Percentiles rank a stretch among this genome's conserved stretches.
phyloP scores from a whole-genome alignment of 352 stramenopile species.

The Phytophthora multivora region DNA sequence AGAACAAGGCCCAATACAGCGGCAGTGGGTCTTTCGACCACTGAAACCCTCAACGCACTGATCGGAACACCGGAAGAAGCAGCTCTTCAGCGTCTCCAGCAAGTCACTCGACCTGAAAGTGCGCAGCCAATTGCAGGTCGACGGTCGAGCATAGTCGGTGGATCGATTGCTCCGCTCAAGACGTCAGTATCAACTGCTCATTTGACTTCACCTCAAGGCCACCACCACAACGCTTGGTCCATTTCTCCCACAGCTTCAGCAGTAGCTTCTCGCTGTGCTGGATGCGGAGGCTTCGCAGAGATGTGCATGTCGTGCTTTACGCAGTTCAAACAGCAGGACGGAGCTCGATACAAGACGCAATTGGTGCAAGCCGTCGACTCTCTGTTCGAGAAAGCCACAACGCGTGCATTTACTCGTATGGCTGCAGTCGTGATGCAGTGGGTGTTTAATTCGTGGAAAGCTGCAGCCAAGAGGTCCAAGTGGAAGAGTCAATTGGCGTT shows the following conservation, averaged over 20 bases:
- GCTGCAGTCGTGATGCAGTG: slow-evolving; percentile 57
- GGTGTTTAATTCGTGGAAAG: slow-evolving; percentile 70
- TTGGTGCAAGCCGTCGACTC: slow-evolving; percentile 62
- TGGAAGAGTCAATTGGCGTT: slow-evolving; percentile 28
- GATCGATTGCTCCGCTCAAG: slow-evolving; percentile 22
- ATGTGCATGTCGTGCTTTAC: slow-evolving; percentile 77
- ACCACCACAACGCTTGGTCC: slow-evolving; percentile 8
- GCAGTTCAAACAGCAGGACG: slow-evolving; percentile 64
- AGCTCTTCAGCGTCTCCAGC: slow-evolving; percentile 7
- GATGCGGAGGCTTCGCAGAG: slow-evolving; percentile 67
- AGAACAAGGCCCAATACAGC: slow-evolving; percentile 47
- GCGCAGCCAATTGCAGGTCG: slow-evolving; percentile 12
- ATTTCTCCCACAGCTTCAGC: not conserved
- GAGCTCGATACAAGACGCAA: slow-evolving; percentile 69
- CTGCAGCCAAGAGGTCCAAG: slow-evolving; percentile 37
- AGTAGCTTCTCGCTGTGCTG: slow-evolving; percentile 45
- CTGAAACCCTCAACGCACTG: slow-evolving; percentile 42
- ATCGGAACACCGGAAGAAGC: slow-evolving; percentile 20
- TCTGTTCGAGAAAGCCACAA: slow-evolving; percentile 65
- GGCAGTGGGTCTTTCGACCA: slow-evolving; percentile 26
- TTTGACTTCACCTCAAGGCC: slow-evolving; percentile 6
- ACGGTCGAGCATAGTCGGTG: not conserved
- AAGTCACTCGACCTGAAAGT: slow-evolving; percentile 19
- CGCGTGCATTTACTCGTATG: slow-evolving; percentile 63
- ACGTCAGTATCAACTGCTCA: slow-evolving; percentile 1